Evolutionary conservation across 495 filamentous ascomycete genomes (phyloP).

Genomic region (Aspergillus nanangensis): DNA sequence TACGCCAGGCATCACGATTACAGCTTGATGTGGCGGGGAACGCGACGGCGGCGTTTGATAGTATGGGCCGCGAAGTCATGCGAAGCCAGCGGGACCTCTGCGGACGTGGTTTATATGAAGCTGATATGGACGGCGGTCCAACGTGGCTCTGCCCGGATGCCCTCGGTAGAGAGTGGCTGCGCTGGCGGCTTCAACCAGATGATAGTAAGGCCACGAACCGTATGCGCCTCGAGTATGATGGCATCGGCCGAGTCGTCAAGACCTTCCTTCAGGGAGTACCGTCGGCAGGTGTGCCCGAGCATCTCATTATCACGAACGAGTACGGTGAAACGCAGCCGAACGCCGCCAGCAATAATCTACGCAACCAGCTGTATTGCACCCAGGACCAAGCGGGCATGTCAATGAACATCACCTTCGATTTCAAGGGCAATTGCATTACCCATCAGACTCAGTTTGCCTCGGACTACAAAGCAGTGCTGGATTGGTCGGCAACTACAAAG

Average conservation of each 20-base stretch:
- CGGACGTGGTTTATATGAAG: not conserved
- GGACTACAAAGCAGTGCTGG: conserved; percentile 15
- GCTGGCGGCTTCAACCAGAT: no score
- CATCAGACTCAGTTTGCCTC: not conserved
- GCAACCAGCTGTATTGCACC: not conserved
- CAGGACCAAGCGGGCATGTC: conserved; percentile 21
- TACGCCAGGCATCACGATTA: not conserved
- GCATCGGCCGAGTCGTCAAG: not conserved
- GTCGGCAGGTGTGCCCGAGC: not conserved
- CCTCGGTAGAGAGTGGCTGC: not conserved
- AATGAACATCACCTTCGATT: conserved; percentile 14
- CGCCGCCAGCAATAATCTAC: conserved; percentile 1
- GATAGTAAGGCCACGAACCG: no score
- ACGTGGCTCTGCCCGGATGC: not conserved
- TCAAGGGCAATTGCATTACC: conserved; percentile 17
- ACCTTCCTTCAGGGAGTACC: not conserved
- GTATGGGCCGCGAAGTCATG: conserved; percentile 6
- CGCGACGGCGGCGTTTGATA: conserved; percentile 18
- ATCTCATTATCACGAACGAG: not conserved
- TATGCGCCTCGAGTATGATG: not conserved
- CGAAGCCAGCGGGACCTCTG: not conserved
- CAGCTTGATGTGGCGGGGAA: conserved; percentile 18
- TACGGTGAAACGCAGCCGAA: not conserved
- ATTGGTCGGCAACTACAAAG: conserved; percentile 16
- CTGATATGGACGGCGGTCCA: not conserved